These are phyloP conservation scores for Globisporangium echinulatum DNA, from an alignment of 352 stramenopile species.

Conservation along the genomic window DNA sequence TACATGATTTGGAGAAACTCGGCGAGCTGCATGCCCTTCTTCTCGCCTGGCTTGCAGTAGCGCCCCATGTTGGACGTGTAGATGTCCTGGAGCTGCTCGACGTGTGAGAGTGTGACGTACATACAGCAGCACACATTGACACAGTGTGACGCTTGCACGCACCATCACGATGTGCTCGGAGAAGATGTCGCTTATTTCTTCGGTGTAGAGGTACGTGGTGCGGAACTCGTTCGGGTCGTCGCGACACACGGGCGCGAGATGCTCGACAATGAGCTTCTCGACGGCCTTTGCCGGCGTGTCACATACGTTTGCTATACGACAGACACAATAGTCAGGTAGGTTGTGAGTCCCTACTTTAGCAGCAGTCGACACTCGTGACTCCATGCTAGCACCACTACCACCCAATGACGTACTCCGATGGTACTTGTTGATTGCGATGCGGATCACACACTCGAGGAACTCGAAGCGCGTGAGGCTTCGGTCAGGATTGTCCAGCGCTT, in stretches of 20 bases:
- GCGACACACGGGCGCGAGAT: conserved; percentile 35
- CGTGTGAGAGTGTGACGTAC: no score
- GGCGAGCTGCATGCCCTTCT: conserved; percentile 69
- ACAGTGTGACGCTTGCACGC: conserved; percentile 1
- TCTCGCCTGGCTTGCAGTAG: conserved; percentile 67
- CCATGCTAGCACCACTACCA: no score
- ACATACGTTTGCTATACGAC: conserved; percentile 41
- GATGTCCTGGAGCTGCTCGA: conserved; percentile 54
- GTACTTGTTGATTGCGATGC: conserved; percentile 81
- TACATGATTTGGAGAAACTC: conserved; percentile 59
- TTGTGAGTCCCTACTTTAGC: background rate
- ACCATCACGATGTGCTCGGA: conserved; percentile 68
- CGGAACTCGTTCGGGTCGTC: conserved; percentile 74
- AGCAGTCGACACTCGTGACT: background rate
- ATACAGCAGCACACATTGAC: no score
- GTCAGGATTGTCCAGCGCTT: conserved; percentile 77
- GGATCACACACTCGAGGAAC: conserved; percentile 69
- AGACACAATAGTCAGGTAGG: background rate
- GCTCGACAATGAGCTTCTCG: conserved; percentile 57
- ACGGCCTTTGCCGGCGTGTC: conserved; percentile 63
- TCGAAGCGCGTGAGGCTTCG: conserved; percentile 72
- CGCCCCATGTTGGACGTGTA: conserved; percentile 70
- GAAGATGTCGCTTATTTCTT: conserved; percentile 70
- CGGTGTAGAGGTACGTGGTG: conserved; percentile 61
- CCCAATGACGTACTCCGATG: conserved; percentile 31